Percentiles rank a stretch among this genome's conserved stretches.
phyloP scores from a whole-genome alignment of 148 eudicot genomes.

The Arctostaphylos glauca region DNA sequence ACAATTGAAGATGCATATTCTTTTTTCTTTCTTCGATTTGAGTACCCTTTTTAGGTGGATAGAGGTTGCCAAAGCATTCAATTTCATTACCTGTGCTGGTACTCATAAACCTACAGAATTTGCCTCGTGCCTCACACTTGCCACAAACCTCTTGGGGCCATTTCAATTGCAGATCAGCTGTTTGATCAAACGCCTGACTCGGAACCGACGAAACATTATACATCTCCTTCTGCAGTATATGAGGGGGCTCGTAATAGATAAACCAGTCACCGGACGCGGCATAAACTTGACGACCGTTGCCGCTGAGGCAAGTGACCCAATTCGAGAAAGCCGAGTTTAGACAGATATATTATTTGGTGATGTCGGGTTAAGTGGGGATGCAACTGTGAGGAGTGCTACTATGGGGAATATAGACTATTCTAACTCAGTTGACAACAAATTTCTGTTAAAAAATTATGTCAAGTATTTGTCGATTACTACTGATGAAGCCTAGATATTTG shows the following conservation, averaged over 20 bases:
- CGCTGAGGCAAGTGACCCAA: background rate
- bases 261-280: rapidly evolving
- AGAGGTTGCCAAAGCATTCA: background rate
- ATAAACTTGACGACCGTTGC: background rate
- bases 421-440: no score
- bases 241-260: background rate
- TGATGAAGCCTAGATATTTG: no score
- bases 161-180: background rate
- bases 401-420: no score
- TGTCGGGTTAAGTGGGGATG: no score
- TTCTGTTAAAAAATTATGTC: no score
- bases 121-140: background rate
- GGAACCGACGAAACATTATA: no score
- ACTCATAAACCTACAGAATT: background rate
- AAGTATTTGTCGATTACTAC: no score
- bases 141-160: background rate
- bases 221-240: conserved; percentile 1
- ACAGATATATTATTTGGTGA: no score
- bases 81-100: background rate
- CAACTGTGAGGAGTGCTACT: no score
- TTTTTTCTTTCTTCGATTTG: no score
- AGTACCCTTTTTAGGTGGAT: background rate
- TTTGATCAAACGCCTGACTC: background rate
- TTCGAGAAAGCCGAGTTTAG: no score
- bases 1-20: background rate